These are phyloP conservation scores for Spizellomyces punctatus DNA, from an alignment of 192 early-diverging fungal species.

Conservation along the genomic window DNA sequence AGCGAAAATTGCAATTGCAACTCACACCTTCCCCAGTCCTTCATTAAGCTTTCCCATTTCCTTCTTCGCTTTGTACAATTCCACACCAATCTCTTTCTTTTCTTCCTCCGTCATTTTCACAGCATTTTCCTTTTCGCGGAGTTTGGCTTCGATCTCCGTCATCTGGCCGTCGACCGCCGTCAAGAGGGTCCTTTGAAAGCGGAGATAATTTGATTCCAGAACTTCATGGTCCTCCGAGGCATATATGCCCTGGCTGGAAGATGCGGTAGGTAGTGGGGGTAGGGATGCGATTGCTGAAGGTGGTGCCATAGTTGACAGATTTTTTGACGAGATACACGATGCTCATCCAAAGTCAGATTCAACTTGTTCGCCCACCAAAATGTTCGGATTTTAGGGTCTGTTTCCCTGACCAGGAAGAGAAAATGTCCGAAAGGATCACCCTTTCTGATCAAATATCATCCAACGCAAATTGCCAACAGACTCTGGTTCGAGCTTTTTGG, in stretches of 20 bases:
- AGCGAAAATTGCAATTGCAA: not conserved
- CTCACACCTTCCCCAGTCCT: conserved; percentile 44
- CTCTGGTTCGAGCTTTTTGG: no score
- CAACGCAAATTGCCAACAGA: no score
- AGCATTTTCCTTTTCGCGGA: conserved; percentile 44
- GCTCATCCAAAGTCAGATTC: no score
- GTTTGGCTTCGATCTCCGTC: conserved; percentile 37
- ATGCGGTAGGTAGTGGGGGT: not conserved
- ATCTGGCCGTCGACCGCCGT: conserved; percentile 50
- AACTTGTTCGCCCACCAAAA: no score
- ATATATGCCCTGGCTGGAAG: no score
- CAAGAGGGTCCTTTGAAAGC: conserved; percentile 47
- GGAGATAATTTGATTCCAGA: conserved; percentile 44
- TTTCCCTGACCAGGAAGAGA: no score
- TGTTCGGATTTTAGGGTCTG: no score
- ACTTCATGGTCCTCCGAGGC: conserved; percentile 34
- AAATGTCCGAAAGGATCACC: no score
- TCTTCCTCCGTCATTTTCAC: conserved; percentile 43
- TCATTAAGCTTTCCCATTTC: conserved; percentile 52
- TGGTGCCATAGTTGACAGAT: no score
- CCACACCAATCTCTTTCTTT: conserved; percentile 48
- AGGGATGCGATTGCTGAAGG: not conserved
- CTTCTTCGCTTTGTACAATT: conserved; percentile 45
- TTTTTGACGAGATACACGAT: no score
- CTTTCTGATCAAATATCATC: no score